Base-by-base conservation (phyloP, 257 asterid genomes). In the Primulina tabacum region DNA sequence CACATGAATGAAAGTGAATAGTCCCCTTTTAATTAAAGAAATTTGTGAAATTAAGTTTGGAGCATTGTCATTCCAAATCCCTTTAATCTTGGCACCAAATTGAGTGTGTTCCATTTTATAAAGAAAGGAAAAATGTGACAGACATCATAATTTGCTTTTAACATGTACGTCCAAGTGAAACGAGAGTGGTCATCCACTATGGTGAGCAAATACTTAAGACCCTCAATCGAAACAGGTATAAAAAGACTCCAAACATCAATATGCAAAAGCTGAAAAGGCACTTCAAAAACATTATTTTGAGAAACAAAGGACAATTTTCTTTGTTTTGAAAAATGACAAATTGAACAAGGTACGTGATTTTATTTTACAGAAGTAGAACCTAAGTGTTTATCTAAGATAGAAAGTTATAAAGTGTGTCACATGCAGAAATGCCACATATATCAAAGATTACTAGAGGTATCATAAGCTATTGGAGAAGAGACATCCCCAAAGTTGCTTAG, bases 401-500 rank as follows among this genome's bases (percentile, higher is more conserved):
- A 47, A 4, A 47, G 17, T 0, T 14, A 47, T 0, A 7, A 12
- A 3, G 18, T 18, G 1, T 47, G 55, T 12, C 55, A 1, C 7
- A 47, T 12, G 0, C 18, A 1, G 4, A 14, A 3, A 47, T 14
- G 7, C 18, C 18, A 14, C 2, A 21, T 0, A 21, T 47, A 0
- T 14, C 2, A 2, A 10, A 2, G 6, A 1, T 14, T 0, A 0
- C 5, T 14, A 3, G 2, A 11, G 0, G 2, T 16, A 0, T 0
- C 4, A 16, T 20, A 47, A 1, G 1, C 2, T 14, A 4, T 14
- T 10, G 7, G 7, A 11, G 18, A 40, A 11, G 3, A 1, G 0
- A 0, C n/a, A 4, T 14, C 1, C 24, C 24, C 18, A 0, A 1
- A 4, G 2, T 3, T 47, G 7, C 2, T 47, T 6, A 14, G 7